Conservation (phyloP, 805 yeast genomes). For the Pichia sporocuriosa region DNA sequence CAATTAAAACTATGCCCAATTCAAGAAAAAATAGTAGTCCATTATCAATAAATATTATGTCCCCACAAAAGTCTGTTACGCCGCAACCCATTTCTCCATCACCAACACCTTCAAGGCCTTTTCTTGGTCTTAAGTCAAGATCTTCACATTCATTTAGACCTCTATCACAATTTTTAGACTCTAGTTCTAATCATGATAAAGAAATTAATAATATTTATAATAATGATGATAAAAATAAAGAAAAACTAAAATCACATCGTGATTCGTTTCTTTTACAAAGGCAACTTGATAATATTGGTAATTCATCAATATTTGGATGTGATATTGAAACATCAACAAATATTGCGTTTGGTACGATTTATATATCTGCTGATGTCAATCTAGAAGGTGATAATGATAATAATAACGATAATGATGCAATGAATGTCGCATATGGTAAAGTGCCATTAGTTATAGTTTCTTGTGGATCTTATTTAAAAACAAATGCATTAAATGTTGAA, state of each 20-base stretch:
- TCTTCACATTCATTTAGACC: slow-evolving; percentile 40
- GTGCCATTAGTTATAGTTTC: slow-evolving; percentile 94
- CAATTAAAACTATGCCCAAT: background rate
- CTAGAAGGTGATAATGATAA: slow-evolving; percentile 27
- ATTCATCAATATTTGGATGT: slow-evolving; percentile 69
- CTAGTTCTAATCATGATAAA: slow-evolving; percentile 13
- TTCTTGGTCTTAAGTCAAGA: slow-evolving; percentile 43
- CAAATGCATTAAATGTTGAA: slow-evolving; percentile 69
- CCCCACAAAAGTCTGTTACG: slow-evolving; percentile 3
- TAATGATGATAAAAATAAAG: slow-evolving; percentile 7
- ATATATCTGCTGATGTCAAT: slow-evolving; percentile 35
- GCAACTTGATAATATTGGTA: slow-evolving; percentile 37
- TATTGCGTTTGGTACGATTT: slow-evolving; percentile 72
- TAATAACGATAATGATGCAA: slow-evolving; percentile 40
- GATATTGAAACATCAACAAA: slow-evolving; percentile 63
- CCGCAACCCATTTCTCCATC: slow-evolving; percentile 18
- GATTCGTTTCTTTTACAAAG: slow-evolving; percentile 41
- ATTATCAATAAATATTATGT: slow-evolving; percentile 5
- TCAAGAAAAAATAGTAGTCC: slow-evolving; percentile 8
- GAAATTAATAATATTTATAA: slow-evolving; percentile 10
- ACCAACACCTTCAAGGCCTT: slow-evolving; percentile 34
- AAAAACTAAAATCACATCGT: slow-evolving; percentile 37
- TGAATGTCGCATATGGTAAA: slow-evolving; percentile 66
- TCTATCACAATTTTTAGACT: slow-evolving; percentile 26
- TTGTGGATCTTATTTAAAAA: slow-evolving; percentile 82